Evolutionary conservation across 768 basidiomycete genomes (phyloP).

Genomic region (Mrakia blollopis): DNA sequence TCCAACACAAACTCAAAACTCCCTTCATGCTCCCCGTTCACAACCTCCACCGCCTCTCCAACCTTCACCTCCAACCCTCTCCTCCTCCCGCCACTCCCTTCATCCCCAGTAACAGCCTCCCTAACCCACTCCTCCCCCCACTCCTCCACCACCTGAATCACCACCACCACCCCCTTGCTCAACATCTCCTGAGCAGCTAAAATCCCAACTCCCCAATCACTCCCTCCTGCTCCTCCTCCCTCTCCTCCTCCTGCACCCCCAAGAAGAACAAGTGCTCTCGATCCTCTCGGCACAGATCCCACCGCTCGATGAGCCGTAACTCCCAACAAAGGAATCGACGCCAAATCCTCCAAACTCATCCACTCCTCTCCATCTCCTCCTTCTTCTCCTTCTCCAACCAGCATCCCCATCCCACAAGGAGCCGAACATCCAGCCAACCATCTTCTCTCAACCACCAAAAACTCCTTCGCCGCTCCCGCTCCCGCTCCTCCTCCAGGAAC

Average conservation of each 20-base stretch:
- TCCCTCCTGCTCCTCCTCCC: slow-evolving; percentile 16
- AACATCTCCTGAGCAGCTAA: slow-evolving; percentile 33
- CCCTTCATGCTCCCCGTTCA: slow-evolving; percentile 37
- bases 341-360: slow-evolving; percentile 36
- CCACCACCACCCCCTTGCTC: slow-evolving; percentile 24
- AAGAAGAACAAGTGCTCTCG: slow-evolving; percentile 30
- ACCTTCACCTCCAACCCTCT: slow-evolving; percentile 19
- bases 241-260: slow-evolving; percentile 33
- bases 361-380: not conserved
- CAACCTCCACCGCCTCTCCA: slow-evolving; percentile 36
- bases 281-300: slow-evolving; percentile 32
- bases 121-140: slow-evolving; percentile 25
- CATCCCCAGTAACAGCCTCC: not conserved
- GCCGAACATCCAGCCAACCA: slow-evolving; percentile 33
- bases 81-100: slow-evolving; percentile 11
- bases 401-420: not conserved
- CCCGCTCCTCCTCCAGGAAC: slow-evolving; percentile 21
- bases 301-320: slow-evolving; percentile 35
- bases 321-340: slow-evolving; percentile 35
- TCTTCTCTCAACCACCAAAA: slow-evolving; percentile 35
- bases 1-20: slow-evolving; percentile 40
- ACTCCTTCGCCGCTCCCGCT: slow-evolving; percentile 37
- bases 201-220: slow-evolving; percentile 36
- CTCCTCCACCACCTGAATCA: slow-evolving; percentile 23
- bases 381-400: not conserved